A percentile compares a stretch with the other conserved stretches of the same genome.
phyloP scores from a whole-genome alignment of 2,329 filamentous ascomycete species.

The Alternaria triticimaculans region DNA sequence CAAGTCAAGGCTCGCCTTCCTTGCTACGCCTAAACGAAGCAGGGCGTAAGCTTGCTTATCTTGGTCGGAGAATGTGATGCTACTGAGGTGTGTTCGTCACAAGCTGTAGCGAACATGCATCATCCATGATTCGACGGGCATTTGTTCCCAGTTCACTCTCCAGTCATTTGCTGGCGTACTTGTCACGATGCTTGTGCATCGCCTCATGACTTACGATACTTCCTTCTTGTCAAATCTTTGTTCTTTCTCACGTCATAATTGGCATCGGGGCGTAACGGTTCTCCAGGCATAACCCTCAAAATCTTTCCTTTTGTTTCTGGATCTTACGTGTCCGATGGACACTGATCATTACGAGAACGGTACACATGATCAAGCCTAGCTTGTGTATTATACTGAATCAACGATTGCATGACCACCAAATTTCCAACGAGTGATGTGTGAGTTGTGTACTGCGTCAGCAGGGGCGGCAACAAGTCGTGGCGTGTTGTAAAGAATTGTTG shows the following conservation, averaged over 20 bases:
- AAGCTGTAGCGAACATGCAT: neutral
- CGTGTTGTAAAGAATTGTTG: too few species aligned
- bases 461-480: too few species aligned
- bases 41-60: constrained; percentile 25
- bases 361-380: constrained; percentile 17
- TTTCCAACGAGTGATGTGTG: neutral
- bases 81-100: neutral
- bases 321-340: constrained; percentile 14
- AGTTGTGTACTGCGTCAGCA: neutral
- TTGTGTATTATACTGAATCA: constrained; percentile 26
- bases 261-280: constrained; percentile 17
- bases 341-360: constrained; percentile 23
- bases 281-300: constrained; percentile 8
- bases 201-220: constrained; percentile 10
- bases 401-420: constrained; percentile 5
- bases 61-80: neutral
- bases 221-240: constrained; percentile 5
- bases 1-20: constrained; percentile 46
- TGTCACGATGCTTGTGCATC: neutral
- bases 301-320: constrained; percentile 15
- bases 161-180: constrained; percentile 14
- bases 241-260: constrained; percentile 15
- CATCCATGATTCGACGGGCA: neutral
- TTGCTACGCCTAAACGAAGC: constrained; percentile 49
- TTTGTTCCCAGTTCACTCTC: neutral